Evolutionary conservation across 768 basidiomycete genomes (phyloP).

Genomic region (Lentinula raphanica): DNA sequence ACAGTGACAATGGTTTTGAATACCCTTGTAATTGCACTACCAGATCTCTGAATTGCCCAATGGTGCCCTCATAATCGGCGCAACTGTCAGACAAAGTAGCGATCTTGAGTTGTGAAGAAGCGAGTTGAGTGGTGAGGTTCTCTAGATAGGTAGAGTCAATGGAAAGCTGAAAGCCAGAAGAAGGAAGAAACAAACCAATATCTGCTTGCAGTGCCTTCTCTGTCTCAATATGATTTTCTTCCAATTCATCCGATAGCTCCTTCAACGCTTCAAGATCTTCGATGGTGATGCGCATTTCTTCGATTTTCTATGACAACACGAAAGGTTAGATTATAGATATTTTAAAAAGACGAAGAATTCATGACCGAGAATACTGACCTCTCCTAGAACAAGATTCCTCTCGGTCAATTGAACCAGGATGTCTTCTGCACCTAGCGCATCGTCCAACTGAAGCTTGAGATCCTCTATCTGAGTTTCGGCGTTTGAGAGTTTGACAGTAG

Average conservation of each 20-base stretch:
- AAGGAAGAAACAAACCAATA: slow-evolving; percentile 51
- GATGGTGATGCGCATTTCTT: slow-evolving; percentile 93
- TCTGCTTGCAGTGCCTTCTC: slow-evolving; percentile 90
- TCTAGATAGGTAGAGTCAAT: not conserved
- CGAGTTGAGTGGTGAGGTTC: not conserved
- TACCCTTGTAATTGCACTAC: slow-evolving; percentile 83
- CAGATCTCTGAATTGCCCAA: slow-evolving; percentile 88
- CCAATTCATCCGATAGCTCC: slow-evolving; percentile 94
- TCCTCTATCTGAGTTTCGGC: slow-evolving; percentile 92
- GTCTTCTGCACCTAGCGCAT: slow-evolving; percentile 92
- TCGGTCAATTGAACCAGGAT: slow-evolving; percentile 95
- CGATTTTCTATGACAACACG: slow-evolving; percentile 68
- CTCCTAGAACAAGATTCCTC: slow-evolving; percentile 85
- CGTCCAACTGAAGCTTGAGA: slow-evolving; percentile 90
- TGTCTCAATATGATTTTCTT: slow-evolving; percentile 92
- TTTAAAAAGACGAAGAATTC: not conserved
- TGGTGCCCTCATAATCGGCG: slow-evolving; percentile 83
- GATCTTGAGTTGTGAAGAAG: slow-evolving; percentile 35
- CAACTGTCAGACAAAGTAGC: slow-evolving; percentile 72
- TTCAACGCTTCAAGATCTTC: slow-evolving; percentile 95
- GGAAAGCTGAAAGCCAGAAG: not conserved
- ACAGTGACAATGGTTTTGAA: slow-evolving; percentile 15
- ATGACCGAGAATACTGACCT: slow-evolving; percentile 60
- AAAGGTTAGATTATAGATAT: too few relatives aligned
- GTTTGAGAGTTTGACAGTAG: slow-evolving; percentile 72